phyloP scores from a whole-genome alignment of 2,329 filamentous ascomycete genomes.

The Aspergillus flavus region DNA sequence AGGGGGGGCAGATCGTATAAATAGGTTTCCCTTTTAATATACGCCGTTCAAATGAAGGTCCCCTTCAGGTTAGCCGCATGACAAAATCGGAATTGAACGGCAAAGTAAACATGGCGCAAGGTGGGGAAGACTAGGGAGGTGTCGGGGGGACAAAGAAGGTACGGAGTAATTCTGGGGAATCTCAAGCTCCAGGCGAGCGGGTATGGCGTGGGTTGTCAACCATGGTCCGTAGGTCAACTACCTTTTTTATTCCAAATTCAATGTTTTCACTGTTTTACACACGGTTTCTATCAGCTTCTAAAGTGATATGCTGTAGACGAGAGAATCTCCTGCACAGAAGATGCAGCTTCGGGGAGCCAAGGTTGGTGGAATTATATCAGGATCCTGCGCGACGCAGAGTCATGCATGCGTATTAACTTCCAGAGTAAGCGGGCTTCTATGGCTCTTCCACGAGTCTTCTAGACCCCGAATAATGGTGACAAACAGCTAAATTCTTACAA shows the following conservation, averaged over 20 bases:
- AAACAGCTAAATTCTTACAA: not conserved
- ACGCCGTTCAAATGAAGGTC: not conserved
- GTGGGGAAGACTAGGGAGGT: not conserved
- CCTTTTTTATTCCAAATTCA: not conserved
- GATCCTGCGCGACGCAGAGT: not conserved
- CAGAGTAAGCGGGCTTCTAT: conserved; percentile 6
- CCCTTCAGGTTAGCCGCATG: not conserved
- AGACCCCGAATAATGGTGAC: not conserved
- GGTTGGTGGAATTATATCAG: not conserved
- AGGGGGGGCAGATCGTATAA: not conserved
- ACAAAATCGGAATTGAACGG: not conserved
- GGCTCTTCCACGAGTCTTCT: conserved; percentile 2
- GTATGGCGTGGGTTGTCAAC: not conserved
- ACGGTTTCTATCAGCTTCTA: not conserved
- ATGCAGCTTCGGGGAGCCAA: not conserved
- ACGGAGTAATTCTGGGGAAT: not conserved
- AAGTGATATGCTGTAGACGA: not conserved
- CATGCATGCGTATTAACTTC: not conserved
- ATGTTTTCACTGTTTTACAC: not conserved
- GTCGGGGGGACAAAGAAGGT: not conserved
- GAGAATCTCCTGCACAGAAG: not conserved
- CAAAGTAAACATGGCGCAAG: not conserved
- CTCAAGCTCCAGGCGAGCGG: not conserved
- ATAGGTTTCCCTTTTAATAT: not conserved
- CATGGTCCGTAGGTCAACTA: not conserved